Base-by-base conservation (phyloP, 2,329 filamentous ascomycete species). In the Monilinia laxa region DNA sequence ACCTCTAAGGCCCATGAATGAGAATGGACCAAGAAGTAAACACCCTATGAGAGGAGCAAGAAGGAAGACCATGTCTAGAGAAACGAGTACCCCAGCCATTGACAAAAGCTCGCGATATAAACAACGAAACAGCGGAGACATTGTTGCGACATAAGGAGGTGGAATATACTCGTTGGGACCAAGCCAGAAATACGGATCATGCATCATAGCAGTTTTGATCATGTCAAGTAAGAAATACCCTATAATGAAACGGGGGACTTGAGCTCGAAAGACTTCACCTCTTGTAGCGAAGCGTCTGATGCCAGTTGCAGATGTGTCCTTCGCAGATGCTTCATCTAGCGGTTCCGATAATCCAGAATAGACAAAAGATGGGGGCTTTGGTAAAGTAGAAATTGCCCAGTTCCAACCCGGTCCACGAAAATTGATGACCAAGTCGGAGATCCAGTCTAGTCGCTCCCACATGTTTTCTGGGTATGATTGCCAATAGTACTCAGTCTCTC, bases 141-240 rank as follows among this genome's bases (percentile, higher is more conserved):
- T 71, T 74, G 68, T 12, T 74, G 74, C 38, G 67, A 84, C 74
- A 77, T 83, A 71, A 74, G 80, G 63, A 68, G 87, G 77, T 68
- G 80, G 69, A 70, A 81, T 71, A 73, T 77, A 73, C 67, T 76
- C 74, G 64, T 80, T 78, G 0, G 81, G 79, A 0, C 86, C 83
- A 31, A 85, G 75, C 67, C 87, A 74, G 78, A 93, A 96, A 79
- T 94, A 96, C 0, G 90, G 88, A 73, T 98, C 94, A 64, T 85
- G 84, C 71, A 89, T 87, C 80, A 92, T 88, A 69, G 87, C 69
- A 1, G 87, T 83, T 73, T 90, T 90, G 63, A 91, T 77, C 9
- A 87, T 67, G 77, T 97, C 94, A 11, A 97, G 80, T 10, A 85
- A 68, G 16, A 95, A 70, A 75, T 91, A 95, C 70, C 82, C 81